Base-by-base conservation (phyloP, 192 early-diverging fungal species). In the Paraglomus occultum region DNA sequence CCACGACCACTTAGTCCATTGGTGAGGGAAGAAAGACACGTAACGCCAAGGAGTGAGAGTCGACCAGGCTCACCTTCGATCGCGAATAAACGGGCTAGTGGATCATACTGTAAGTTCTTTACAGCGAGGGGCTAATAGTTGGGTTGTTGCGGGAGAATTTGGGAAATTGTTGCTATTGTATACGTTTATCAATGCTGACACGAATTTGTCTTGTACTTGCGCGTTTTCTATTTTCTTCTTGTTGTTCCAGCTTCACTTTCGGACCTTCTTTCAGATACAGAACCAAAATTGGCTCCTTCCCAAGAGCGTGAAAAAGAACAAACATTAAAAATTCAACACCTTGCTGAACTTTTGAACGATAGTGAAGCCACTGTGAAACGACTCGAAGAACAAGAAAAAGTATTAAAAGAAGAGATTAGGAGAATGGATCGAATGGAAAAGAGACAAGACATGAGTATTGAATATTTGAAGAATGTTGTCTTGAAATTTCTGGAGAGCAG, bases 391-490 rank as follows among this genome's bases (percentile, higher is more conserved):
- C 82, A 87, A 74, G 84, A 85, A 70, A 85, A 85, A 74, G 85
- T 84, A 6, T 74, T 86, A 15, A 84, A 83, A 53, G 85, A 86
- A 70, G 82, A 86, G 49, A 74, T 87, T 49, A 77, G 87, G n/a
- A 86, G 82, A 58, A 55, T 83, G 44, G 87, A 89, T 64, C 57
- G 81, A 5, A 70, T 83, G 11, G 88, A 90, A 49, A 82, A 81
- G 49, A 79, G 87, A 38, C 81, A 88, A 53, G 81, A 88, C 44
- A 72, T 90, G 23, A 90, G 81, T 73, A 80, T 84, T 14, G 86
- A 88, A 64, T 90, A 90, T 63, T 73, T 90, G 47, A 90, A 90
- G 58, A 90, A 90, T 69, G 84, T 90, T 49, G 79, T 89, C 10
- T 73, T 90, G 23, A 87, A 85, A 45, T 90, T 87, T 59, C 75